Percentiles rank a stretch among this genome's conserved stretches.
phyloP scores from a whole-genome alignment of 75 land plant genomes.

The Chamaecyparis obtusa region DNA sequence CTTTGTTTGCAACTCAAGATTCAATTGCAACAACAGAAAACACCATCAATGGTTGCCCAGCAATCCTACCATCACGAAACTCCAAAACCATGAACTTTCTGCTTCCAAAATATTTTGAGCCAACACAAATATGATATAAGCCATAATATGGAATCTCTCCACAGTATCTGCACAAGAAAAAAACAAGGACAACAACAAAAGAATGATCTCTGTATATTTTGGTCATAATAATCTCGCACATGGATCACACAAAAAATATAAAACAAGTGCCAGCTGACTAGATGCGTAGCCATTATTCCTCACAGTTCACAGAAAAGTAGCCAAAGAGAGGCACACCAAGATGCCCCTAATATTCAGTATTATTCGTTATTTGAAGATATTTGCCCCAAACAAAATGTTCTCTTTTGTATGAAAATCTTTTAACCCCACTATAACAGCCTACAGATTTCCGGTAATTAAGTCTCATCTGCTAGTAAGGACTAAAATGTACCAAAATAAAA shows the following conservation, averaged over 20 bases:
- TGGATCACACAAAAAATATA: not conserved
- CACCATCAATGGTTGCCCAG: not conserved
- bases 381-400: not conserved
- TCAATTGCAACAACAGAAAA: not conserved
- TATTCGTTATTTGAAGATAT: not conserved
- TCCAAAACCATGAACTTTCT: conserved; percentile 81
- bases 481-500: not conserved
- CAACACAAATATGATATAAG: conserved; percentile 86
- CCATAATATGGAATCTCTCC: conserved; percentile 93
- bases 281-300: not conserved
- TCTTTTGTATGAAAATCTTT: not conserved
- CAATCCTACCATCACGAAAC: conserved; percentile 63
- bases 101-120: conserved; percentile 93
- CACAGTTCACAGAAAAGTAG: not conserved
- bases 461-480: not conserved
- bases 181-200: not conserved
- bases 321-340: not conserved
- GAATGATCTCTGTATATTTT: not conserved
- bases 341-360: not conserved
- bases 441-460: not conserved
- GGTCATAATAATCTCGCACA: not conserved
- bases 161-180: conserved; percentile 66
- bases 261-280: not conserved
- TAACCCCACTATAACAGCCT: not conserved
- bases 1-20: not conserved